These are phyloP conservation scores for Zelopaecilomyces penicillatus DNA, from an alignment of 2,329 filamentous ascomycete species.

Conservation along the genomic window DNA sequence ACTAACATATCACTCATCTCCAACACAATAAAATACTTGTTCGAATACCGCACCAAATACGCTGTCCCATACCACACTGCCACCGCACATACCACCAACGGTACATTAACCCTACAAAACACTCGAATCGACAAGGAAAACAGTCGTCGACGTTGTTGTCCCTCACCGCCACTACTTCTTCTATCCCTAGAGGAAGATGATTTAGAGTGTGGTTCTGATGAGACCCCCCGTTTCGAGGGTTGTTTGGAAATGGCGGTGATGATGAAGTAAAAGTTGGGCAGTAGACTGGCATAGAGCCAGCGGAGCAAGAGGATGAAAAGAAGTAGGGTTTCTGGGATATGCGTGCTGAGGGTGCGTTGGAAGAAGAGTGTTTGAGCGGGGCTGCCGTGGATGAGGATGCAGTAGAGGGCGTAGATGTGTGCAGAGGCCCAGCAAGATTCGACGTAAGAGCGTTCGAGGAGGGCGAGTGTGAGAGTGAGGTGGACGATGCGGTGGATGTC, in stretches of 20 bases:
- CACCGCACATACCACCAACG: conserved; percentile 8
- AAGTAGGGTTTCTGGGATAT: conserved; percentile 2
- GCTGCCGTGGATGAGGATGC: conserved; percentile 10
- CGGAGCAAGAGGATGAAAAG: conserved; percentile 10
- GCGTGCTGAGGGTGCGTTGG: too few species aligned
- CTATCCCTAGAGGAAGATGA: too few species aligned
- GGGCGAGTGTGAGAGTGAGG: conserved; percentile 18
- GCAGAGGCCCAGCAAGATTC: conserved; percentile 19
- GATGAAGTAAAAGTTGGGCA: conserved; percentile 7
- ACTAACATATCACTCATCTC: conserved; percentile 28
- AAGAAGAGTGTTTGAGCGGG: conserved; percentile 8
- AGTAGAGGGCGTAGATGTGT: conserved; percentile 17
- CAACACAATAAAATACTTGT: conserved; percentile 29
- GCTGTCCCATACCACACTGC: conserved; percentile 11
- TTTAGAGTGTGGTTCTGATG: too few species aligned
- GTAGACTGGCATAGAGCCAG: conserved; percentile 7
- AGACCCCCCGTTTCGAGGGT: too few species aligned
- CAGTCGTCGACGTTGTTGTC: too few species aligned
- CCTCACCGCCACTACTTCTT: too few species aligned
- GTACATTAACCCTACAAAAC: conserved; percentile 1
- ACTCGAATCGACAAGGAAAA: too few species aligned
- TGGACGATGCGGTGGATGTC: conserved; percentile 11
- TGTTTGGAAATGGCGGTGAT: neutral
- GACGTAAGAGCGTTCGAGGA: conserved; percentile 21
- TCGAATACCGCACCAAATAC: conserved; percentile 24